Percentiles rank a stretch among this genome's conserved stretches.
Conservation (phyloP, 228 moss, liverwort and hornwort genomes). For the Sphagnum fallax region DNA sequence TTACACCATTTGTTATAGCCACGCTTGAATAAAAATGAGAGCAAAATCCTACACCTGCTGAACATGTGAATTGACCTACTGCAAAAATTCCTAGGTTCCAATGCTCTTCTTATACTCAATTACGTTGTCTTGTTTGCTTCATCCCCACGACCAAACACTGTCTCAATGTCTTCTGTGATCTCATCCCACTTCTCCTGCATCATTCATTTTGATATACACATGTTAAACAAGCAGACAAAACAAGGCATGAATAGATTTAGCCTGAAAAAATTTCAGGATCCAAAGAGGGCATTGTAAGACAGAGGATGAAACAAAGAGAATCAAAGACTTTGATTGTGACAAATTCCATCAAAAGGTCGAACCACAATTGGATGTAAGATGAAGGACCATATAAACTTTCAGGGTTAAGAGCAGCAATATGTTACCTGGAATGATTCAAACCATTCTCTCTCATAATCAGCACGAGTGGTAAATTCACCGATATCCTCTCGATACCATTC, state of each 20-base stretch:
- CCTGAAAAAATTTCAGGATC: neutral
- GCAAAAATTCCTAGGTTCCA: no score
- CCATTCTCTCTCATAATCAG: constrained; percentile 85
- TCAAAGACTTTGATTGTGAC: no score
- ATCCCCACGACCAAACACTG: constrained; percentile 71
- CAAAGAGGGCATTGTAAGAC: no score
- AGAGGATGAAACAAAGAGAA: no score
- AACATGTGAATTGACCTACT: no score
- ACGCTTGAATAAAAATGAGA: no score
- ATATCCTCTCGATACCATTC: constrained; percentile 87
- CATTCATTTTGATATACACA: neutral
- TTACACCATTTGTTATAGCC: no score
- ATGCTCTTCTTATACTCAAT: neutral
- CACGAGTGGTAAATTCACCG: constrained; percentile 83
- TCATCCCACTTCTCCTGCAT: constrained; percentile 93
- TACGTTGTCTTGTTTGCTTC: constrained; percentile 23
- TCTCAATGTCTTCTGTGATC: constrained; percentile 80
- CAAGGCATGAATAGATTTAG: neutral
- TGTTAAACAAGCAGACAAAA: neutral
- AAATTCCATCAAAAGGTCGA: no score
- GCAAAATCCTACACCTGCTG: no score
- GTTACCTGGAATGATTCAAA: constrained; percentile 88
- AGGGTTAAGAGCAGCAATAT: no score
- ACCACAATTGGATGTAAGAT: no score
- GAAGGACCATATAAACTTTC: no score